phyloP scores from a whole-genome alignment of 176 grass and related monocot genomes.

The Oryza glumipatula region DNA sequence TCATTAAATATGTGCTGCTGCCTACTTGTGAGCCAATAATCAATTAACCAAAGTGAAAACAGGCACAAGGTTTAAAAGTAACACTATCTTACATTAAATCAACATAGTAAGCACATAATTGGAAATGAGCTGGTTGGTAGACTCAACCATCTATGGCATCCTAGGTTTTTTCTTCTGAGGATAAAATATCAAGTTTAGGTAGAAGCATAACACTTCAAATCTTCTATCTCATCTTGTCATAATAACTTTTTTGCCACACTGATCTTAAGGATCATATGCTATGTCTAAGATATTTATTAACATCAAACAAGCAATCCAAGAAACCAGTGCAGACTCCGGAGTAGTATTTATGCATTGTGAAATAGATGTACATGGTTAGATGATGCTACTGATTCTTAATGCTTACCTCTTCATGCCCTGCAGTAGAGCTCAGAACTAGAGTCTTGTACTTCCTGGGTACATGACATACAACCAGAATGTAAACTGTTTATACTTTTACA shows the following conservation, averaged over 20 bases:
- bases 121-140: neutral
- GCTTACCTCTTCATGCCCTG: conserved; percentile 55
- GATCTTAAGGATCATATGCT: neutral
- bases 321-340: neutral
- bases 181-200: neutral
- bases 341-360: conserved; percentile 19
- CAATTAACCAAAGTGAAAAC: neutral
- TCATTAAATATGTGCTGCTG: conserved; percentile 8
- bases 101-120: neutral
- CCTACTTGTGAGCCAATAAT: neutral
- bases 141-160: neutral
- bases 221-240: neutral
- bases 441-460: conserved; percentile 76
- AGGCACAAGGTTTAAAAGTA: neutral
- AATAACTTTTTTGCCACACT: neutral
- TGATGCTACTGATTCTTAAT: conserved; percentile 34
- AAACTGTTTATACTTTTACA: neutral
- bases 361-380: conserved; percentile 22
- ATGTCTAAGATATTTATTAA: conserved; percentile 10
- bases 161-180: neutral
- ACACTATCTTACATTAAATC: neutral
- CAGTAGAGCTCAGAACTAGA: conserved; percentile 57
- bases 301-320: neutral
- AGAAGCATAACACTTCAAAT: conserved; percentile 9
- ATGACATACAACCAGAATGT: conserved; percentile 25